Base-by-base conservation (phyloP, 441 rosid genomes). In the Syzygium malaccense region DNA sequence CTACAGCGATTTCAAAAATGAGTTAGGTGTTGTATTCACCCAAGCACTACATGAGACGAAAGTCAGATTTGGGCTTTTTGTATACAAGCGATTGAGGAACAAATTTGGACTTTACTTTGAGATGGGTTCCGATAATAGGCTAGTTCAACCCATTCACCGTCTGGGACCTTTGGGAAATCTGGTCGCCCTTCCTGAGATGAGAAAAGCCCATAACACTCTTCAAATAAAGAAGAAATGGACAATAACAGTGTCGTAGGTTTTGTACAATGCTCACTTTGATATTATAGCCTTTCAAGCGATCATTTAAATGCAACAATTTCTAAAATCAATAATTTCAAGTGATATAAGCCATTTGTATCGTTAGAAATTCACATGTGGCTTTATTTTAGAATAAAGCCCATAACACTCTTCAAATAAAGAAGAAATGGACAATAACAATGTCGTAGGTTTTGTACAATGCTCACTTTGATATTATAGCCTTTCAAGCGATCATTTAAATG, bases 241-340 rank as follows among this genome's bases (percentile, higher is more conserved):
- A 33, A 33, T 33, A 58, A 12, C 13, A 26, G 3, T 12, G 30
- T 7, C 15, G 4, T 14, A 2, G 26, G 14, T 58, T 58, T 58
- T 7, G 2, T 58, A 64, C 0, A 4, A 4, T 2, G 7, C 1
- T 1, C 10, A 32, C 3, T n/a, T 32, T 66, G 41, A 1, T 66
- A 20, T 7, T 64, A 64, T 64, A 15, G 32, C 23, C 23, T 30
- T 7, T 55, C 19, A 18, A 55, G 26, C 10, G 26, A 56, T 8
- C 11, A 56, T 66, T 32, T 66, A 66, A 66, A 23, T 32, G 45
- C 7, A 18, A 32, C 25, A 32, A 66, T 32, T 20, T 32, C 45
- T 32, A 18, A 66, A 32, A 30, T 32, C 33, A 23, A 56, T 66
- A 25, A 32, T 66, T 66, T 8, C 45, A 4, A 20, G 37, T 66